Conservation (phyloP, 441 rosid species). For the Jatropha multifida region DNA sequence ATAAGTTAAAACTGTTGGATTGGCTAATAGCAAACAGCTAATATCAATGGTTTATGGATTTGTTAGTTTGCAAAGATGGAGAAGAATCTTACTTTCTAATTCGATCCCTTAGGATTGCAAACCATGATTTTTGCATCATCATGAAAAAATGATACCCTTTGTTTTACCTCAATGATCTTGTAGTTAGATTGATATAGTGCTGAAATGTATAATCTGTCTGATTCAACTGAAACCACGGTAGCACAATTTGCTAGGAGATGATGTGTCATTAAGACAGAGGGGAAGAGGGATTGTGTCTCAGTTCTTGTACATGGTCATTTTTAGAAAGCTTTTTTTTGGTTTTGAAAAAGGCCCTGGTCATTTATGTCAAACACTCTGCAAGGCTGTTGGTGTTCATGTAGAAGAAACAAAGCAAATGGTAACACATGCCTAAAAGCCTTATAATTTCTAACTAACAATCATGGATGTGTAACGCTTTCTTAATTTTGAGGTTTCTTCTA, state of each 20-base stretch:
- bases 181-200: neutral
- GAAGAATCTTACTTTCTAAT: neutral
- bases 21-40: neutral
- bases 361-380: neutral
- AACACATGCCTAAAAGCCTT: neutral
- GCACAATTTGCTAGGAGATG: neutral
- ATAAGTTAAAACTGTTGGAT: neutral
- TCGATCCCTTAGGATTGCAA: neutral
- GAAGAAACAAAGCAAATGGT: neutral
- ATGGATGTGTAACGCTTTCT: neutral
- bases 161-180: neutral
- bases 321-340: neutral
- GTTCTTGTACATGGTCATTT: neutral
- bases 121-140: neutral
- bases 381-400: neutral
- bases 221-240: neutral
- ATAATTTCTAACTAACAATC: neutral
- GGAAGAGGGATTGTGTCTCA: neutral
- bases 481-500: neutral
- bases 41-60: neutral
- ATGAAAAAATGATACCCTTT: neutral
- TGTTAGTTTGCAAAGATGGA: neutral
- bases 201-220: neutral
- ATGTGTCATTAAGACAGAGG: neutral
- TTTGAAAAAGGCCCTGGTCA: no score